A percentile compares a stretch with the other conserved stretches of the same genome.
phyloP scores from a whole-genome alignment of 2,329 filamentous ascomycete genomes.

The Alternaria angustiovoidea region DNA sequence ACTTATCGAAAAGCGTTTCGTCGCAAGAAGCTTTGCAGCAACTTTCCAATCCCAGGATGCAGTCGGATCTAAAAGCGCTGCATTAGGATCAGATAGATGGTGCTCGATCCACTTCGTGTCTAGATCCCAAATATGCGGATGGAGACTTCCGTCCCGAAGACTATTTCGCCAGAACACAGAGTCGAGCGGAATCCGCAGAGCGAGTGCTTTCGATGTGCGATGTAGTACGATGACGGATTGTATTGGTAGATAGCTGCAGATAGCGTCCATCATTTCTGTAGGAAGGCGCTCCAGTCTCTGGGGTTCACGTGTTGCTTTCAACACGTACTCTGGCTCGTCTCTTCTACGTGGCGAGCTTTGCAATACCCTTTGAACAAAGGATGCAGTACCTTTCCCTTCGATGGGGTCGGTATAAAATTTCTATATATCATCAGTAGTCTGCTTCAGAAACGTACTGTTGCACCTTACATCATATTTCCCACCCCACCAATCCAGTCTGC shows the following conservation, averaged over 20 bases:
- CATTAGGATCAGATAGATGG: background rate
- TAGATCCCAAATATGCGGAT: conserved; percentile 39
- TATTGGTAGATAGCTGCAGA: conserved; percentile 25
- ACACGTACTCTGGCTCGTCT: background rate
- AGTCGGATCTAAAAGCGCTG: background rate
- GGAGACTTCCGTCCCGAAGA: conserved; percentile 27
- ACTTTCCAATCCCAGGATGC: conserved; percentile 28
- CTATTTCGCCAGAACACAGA: conserved; percentile 37
- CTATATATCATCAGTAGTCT: conserved; percentile 15
- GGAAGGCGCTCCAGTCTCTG: conserved; percentile 27
- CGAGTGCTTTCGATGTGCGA: conserved; percentile 28
- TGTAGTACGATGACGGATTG: conserved; percentile 28
- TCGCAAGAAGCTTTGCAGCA: conserved; percentile 25
- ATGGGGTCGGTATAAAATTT: conserved; percentile 36
- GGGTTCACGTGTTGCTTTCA: background rate
- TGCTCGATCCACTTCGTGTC: conserved; percentile 21
- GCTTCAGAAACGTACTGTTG: background rate
- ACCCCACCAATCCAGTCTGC: conserved; percentile 35
- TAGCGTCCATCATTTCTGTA: conserved; percentile 26
- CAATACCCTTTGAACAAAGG: conserved; percentile 21
- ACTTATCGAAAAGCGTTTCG: conserved; percentile 20
- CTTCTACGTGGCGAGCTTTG: conserved; percentile 13
- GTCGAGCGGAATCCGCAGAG: conserved; percentile 28
- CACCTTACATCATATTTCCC: conserved; percentile 32
- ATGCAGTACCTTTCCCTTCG: conserved; percentile 14